Evolutionary conservation across 208 protist genomes (phyloP).

Genomic region (Leishmania guyanensis): DNA sequence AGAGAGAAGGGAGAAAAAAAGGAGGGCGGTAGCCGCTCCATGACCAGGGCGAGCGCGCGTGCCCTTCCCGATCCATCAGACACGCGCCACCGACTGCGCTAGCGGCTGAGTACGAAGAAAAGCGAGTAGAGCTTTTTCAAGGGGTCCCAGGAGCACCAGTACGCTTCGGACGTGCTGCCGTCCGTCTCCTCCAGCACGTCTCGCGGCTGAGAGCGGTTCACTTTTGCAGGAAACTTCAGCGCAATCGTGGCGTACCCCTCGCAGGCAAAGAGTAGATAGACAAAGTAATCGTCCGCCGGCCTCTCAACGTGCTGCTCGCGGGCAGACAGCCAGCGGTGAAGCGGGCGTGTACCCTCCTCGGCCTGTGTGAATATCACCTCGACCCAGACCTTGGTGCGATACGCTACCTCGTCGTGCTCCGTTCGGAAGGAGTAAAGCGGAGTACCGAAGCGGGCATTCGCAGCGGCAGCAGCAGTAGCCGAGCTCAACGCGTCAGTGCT

Average conservation of each 20-base stretch:
- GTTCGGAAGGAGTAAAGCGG: slow-evolving; percentile 76
- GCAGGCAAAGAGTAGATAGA: slow-evolving; percentile 85
- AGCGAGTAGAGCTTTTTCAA: slow-evolving; percentile 67
- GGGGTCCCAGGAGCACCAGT: slow-evolving; percentile 69
- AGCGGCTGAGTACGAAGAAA: slow-evolving; percentile 78
- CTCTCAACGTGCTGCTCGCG: slow-evolving; percentile 77
- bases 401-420: slow-evolving; percentile 58
- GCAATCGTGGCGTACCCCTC: slow-evolving; percentile 81
- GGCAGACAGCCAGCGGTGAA: slow-evolving; percentile 84
- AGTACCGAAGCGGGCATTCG: slow-evolving; percentile 40
- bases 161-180: slow-evolving; percentile 37
- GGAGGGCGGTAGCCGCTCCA: neutral
- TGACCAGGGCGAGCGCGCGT: neutral
- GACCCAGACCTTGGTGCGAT: slow-evolving; percentile 81
- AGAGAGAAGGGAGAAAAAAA: neutral
- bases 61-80: neutral
- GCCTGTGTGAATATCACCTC: slow-evolving; percentile 70
- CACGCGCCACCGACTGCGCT: neutral
- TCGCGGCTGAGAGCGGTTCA: slow-evolving; percentile 29
- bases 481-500: neutral
- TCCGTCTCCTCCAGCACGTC: slow-evolving; percentile 33
- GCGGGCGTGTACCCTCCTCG: slow-evolving; percentile 59
- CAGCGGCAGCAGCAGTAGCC: slow-evolving; percentile 14
- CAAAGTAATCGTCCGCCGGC: slow-evolving; percentile 57
- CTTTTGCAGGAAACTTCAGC: slow-evolving; percentile 76